Conservation (phyloP, 2,329 filamentous ascomycete species). For the Cladorrhinum sp. region DNA sequence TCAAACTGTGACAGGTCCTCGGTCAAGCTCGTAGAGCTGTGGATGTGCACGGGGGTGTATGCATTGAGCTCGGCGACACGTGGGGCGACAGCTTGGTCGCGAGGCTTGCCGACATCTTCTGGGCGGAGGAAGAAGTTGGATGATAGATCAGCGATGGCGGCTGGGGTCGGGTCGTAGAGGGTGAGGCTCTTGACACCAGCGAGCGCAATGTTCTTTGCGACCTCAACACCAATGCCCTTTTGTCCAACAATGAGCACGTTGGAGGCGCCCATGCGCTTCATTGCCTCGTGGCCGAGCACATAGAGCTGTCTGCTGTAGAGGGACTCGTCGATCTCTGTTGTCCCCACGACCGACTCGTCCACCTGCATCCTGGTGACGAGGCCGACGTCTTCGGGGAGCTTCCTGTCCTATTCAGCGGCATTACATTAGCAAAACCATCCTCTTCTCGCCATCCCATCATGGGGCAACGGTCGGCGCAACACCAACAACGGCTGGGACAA, state of each 20-base stretch:
- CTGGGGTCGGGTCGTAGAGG: conserved; percentile 83
- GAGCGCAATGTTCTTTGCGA: conserved; percentile 97
- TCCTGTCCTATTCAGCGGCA: conserved; percentile 42
- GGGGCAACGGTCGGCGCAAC: not conserved
- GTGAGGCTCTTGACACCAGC: conserved; percentile 97
- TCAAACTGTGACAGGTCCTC: conserved; percentile 78
- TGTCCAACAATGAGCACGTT: conserved; percentile 90
- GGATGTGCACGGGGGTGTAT: conserved; percentile 86
- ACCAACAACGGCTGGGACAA: conserved; percentile 6
- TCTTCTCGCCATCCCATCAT: not conserved
- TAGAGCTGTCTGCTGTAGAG: conserved; percentile 74
- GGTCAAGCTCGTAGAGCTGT: conserved; percentile 64
- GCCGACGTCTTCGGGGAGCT: conserved; percentile 55
- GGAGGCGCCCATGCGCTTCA: conserved; percentile 98
- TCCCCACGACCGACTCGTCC: conserved; percentile 55
- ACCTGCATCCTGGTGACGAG: conserved; percentile 65
- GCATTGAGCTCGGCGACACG: conserved; percentile 92
- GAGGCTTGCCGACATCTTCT: conserved; percentile 86
- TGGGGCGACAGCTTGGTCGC: conserved; percentile 81
- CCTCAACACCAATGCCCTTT: conserved; percentile 93
- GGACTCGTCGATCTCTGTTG: conserved; percentile 65
- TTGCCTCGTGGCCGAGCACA: conserved; percentile 73
- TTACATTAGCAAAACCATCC: not conserved
- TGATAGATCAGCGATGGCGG: conserved; percentile 83
- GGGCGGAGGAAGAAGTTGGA: conserved; percentile 94